Percentiles rank a stretch among this genome's conserved stretches.
These are phyloP conservation scores for Hyphodiscus hymeniophilus DNA, from an alignment of 495 filamentous ascomycete species.

Conservation along the genomic window DNA sequence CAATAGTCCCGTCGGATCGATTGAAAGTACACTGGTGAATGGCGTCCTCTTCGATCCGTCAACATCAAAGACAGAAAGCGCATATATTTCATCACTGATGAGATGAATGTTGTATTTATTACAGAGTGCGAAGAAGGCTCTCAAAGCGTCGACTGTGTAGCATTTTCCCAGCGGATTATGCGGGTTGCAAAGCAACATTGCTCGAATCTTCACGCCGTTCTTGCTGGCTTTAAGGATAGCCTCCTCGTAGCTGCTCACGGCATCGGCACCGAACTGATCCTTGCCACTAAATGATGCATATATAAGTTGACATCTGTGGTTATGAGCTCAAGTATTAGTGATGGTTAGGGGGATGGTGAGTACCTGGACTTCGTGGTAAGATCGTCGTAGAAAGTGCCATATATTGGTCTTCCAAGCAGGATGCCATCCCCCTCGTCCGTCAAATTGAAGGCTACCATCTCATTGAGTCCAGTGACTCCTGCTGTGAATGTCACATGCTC, in stretches of 20 bases:
- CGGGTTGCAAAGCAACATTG: slow-evolving; percentile 49
- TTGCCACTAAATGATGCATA: slow-evolving; percentile 34
- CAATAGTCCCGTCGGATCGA: slow-evolving; percentile 40
- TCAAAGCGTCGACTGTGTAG: slow-evolving; percentile 41
- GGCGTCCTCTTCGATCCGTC: slow-evolving; percentile 24
- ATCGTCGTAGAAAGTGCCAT: slow-evolving; percentile 35
- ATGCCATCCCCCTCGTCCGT: slow-evolving; percentile 42
- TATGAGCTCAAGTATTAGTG: slow-evolving; percentile 1
- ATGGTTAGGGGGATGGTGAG: background rate
- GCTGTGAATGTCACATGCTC: slow-evolving; percentile 37
- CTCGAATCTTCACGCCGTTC: slow-evolving; percentile 31
- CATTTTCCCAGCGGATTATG: slow-evolving; percentile 54
- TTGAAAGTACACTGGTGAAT: slow-evolving; percentile 46
- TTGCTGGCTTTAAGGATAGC: slow-evolving; percentile 19
- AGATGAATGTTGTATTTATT: slow-evolving; percentile 47
- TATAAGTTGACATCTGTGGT: slow-evolving; percentile 27
- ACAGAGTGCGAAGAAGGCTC: slow-evolving; percentile 43
- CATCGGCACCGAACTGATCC: slow-evolving; percentile 34
- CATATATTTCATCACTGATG: slow-evolving; percentile 58
- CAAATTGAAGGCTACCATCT: slow-evolving; percentile 36
- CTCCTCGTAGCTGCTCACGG: slow-evolving; percentile 20
- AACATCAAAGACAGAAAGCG: slow-evolving; percentile 42
- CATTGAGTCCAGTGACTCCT: slow-evolving; percentile 39
- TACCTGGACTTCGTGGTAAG: slow-evolving; percentile 31
- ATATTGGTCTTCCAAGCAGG: slow-evolving; percentile 41